A percentile compares a stretch with the other conserved stretches of the same genome.
These are phyloP conservation scores for Xylaria curta DNA, from an alignment of 495 filamentous ascomycete species.

Conservation along the genomic window DNA sequence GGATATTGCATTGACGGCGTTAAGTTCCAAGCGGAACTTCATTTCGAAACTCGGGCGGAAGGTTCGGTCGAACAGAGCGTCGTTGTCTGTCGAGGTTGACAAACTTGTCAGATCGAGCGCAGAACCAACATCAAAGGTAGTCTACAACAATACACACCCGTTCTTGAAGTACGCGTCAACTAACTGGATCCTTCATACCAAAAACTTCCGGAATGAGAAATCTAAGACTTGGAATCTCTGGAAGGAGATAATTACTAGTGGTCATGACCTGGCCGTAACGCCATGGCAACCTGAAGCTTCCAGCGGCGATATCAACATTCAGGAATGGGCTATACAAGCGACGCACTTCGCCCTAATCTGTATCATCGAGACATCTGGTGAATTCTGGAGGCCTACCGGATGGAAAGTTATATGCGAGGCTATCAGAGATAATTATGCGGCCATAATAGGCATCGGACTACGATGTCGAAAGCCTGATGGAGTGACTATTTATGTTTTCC, in stretches of 20 bases:
- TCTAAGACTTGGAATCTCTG: slow-evolving; percentile 6
- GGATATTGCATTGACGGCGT: neutral
- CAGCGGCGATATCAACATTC: neutral
- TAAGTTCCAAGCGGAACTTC: neutral
- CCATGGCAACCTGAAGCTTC: neutral
- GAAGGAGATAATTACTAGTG: neutral
- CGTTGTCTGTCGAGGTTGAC: neutral
- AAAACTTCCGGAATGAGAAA: neutral
- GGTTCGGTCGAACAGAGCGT: neutral
- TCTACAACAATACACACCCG: neutral
- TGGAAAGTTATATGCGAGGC: neutral
- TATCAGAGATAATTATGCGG: neutral
- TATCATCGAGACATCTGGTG: neutral
- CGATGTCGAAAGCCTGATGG: neutral
- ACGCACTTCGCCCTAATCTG: neutral
- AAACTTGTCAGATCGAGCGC: neutral
- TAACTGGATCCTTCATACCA: slow-evolving; percentile 16
- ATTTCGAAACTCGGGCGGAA: neutral
- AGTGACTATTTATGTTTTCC: neutral
- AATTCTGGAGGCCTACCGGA: neutral
- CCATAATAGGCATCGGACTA: neutral
- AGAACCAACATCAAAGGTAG: neutral
- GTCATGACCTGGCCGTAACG: neutral
- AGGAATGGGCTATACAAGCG: neutral
- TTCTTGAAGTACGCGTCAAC: slow-evolving; percentile 23